Evolutionary conservation across 2,329 filamentous ascomycete species (phyloP).

Genomic region (Didymosphaeria variabile): DNA sequence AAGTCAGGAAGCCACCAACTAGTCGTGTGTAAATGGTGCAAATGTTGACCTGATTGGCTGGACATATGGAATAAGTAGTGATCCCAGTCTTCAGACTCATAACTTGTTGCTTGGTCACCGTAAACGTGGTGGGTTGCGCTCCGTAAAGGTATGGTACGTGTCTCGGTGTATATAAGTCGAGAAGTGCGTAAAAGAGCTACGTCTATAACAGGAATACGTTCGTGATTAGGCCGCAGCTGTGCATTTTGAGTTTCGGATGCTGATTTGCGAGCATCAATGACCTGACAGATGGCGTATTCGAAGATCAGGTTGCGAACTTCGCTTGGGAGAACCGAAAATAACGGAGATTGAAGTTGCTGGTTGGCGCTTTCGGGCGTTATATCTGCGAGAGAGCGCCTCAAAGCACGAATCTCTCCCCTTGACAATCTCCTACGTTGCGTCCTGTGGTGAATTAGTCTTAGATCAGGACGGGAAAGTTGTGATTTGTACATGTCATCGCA

Average conservation of each 20-base stretch:
- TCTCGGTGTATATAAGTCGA: conserved; percentile 50
- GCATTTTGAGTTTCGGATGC: conserved; percentile 21
- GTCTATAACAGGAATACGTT: conserved; percentile 35
- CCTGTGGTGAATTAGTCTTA: not conserved
- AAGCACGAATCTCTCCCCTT: conserved; percentile 17
- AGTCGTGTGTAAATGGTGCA: conserved; percentile 36
- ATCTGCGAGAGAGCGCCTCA: conserved; percentile 26
- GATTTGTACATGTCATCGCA: not conserved
- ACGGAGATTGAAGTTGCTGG: conserved; percentile 30
- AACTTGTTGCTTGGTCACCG: conserved; percentile 19
- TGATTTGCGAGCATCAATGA: conserved; percentile 15
- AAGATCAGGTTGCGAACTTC: conserved; percentile 35
- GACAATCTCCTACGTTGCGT: not conserved
- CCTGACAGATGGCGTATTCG: conserved; percentile 27
- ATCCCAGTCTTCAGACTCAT: conserved; percentile 25
- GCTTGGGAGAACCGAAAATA: conserved; percentile 35
- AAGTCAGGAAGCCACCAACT: conserved; percentile 15
- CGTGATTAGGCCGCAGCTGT: conserved; percentile 37
- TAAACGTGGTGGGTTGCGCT: conserved; percentile 38
- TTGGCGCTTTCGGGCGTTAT: conserved; percentile 30
- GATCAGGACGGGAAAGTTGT: not conserved
- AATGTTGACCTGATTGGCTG: conserved; percentile 27
- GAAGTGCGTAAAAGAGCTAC: conserved; percentile 50
- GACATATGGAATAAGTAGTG: conserved; percentile 33
- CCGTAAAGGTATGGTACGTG: conserved; percentile 45